Evolutionary conservation across 2,329 filamentous ascomycete genomes (phyloP), one percentile per base, ranked within the genome.

Genomic region (Diaporthe longicolla): DNA sequence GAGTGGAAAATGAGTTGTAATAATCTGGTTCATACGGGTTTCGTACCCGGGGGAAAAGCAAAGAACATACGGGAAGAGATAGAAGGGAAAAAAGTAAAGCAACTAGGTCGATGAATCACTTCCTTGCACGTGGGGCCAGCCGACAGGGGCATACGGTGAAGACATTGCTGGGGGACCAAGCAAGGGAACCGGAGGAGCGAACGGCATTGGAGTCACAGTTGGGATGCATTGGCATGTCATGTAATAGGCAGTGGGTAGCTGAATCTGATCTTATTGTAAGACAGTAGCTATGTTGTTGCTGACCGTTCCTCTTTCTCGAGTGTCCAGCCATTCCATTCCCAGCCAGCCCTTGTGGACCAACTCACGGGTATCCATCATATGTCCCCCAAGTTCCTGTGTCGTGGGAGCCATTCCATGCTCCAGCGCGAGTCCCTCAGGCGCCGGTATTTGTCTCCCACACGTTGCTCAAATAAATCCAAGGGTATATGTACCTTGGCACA

Each of bases 261-360:
- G 45, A 71, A 73, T 71, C 59, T 69, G 71, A 63, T 71, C 59
- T 75, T 50, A 52, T 63, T 75, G 57, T 63, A 68, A 68, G 63
- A 68, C 48, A 68, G 63, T 54, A 54, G 63, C 63, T 54, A 68
- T 40, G 48, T 54, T 68, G 48, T 68, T 40, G 63, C 45, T 54
- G 48, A 68, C 63, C 48, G 61, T 37, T 66, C 11, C 17, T 35
- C 63, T 40, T 48, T 52, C 63, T 68, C 43, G 48, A 68, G 63
- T 40, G 63, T 40, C 15, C 32, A 45, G 63, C 52, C 63, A 54
- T 37, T 24, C 45, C 63, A 40, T 68, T 40, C 55, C 69, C 40
- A 29, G 40, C 63, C 69, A 71, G 69, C 69, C 69, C 55, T 71
- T 71, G 69, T 61, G 69, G 40, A 19, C 69, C 55, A 26, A 48